phyloP scores from a whole-genome alignment of 2,329 filamentous ascomycete species.

The Aspergillus sp. region DNA sequence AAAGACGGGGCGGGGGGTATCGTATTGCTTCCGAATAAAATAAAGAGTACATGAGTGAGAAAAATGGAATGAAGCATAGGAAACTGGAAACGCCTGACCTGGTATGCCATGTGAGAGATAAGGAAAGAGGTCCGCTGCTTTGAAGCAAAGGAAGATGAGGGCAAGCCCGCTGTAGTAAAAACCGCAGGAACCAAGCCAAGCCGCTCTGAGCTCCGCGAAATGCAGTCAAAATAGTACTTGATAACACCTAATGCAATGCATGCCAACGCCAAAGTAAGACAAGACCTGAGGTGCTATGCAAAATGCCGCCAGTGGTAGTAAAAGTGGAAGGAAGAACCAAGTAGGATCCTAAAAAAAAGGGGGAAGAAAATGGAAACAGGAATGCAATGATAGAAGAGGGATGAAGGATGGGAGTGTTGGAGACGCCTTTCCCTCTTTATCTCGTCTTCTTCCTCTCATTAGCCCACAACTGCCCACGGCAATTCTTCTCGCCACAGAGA shows the following conservation, averaged over 20 bases:
- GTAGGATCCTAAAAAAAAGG: not conserved
- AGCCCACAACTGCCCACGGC: conserved; percentile 46
- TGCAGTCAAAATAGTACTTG: too few relatives aligned
- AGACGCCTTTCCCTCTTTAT: not conserved
- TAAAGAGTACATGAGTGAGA: too few relatives aligned
- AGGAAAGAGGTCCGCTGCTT: not conserved
- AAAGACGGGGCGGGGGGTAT: too few relatives aligned
- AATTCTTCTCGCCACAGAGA: conserved; percentile 45
- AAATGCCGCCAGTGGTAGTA: not conserved
- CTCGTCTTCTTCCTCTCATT: conserved; percentile 35
- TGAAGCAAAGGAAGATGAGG: not conserved
- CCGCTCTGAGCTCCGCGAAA: too few relatives aligned
- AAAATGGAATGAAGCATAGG: too few relatives aligned
- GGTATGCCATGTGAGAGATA: not conserved
- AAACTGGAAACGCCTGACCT: too few relatives aligned
- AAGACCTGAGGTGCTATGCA: not conserved
- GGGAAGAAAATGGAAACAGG: not conserved
- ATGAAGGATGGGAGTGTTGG: not conserved
- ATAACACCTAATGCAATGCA: too few relatives aligned
- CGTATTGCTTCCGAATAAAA: too few relatives aligned
- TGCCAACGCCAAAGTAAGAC: too few relatives aligned
- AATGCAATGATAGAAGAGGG: not conserved
- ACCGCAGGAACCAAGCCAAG: not conserved
- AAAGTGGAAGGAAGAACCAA: not conserved
- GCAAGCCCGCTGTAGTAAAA: not conserved